A percentile compares a stretch with the other conserved stretches of the same genome.
Evolutionary conservation across 2,329 filamentous ascomycete species (phyloP).

Genomic region (Xylaria sp.): DNA sequence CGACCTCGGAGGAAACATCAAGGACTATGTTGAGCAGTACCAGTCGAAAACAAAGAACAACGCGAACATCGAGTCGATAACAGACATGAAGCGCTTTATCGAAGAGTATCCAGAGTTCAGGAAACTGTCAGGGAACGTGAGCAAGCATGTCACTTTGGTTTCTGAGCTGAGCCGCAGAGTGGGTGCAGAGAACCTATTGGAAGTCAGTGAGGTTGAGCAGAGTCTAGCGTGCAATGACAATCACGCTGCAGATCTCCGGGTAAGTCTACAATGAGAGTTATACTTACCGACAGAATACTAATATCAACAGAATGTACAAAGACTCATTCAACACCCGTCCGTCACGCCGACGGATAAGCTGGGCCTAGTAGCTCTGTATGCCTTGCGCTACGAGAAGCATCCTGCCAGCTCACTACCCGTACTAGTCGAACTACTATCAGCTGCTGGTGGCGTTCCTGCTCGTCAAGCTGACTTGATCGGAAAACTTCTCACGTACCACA

Average conservation of each 20-base stretch:
- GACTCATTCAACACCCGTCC: slow-evolving; percentile 71
- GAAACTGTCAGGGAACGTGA: slow-evolving; percentile 94
- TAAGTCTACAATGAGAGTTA: slow-evolving; percentile 35
- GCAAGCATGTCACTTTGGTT: slow-evolving; percentile 95
- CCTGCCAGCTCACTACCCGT: slow-evolving; percentile 78
- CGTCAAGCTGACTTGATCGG: slow-evolving; percentile 73
- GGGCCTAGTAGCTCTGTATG: slow-evolving; percentile 87
- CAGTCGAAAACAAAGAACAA: slow-evolving; percentile 96
- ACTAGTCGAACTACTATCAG: slow-evolving; percentile 77
- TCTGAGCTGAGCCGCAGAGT: slow-evolving; percentile 88
- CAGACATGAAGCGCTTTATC: slow-evolving; percentile 98
- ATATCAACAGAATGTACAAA: slow-evolving; percentile 65
- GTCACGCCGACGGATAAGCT: slow-evolving; percentile 81
- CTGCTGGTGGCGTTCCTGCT: slow-evolving; percentile 73
- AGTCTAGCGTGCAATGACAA: slow-evolving; percentile 96
- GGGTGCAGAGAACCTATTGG: slow-evolving; percentile 78
- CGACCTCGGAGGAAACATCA: slow-evolving; percentile 90
- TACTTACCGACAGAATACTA: slow-evolving; percentile 16
- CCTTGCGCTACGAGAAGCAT: slow-evolving; percentile 83
- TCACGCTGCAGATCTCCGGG: slow-evolving; percentile 84
- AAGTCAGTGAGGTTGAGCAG: slow-evolving; percentile 95
- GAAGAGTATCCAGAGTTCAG: slow-evolving; percentile 98
- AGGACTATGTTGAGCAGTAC: slow-evolving; percentile 97
- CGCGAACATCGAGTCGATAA: slow-evolving; percentile 92
- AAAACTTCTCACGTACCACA: slow-evolving; percentile 78